phyloP scores from a whole-genome alignment of 2,329 filamentous ascomycete species.

The Aspergillus texensis region DNA sequence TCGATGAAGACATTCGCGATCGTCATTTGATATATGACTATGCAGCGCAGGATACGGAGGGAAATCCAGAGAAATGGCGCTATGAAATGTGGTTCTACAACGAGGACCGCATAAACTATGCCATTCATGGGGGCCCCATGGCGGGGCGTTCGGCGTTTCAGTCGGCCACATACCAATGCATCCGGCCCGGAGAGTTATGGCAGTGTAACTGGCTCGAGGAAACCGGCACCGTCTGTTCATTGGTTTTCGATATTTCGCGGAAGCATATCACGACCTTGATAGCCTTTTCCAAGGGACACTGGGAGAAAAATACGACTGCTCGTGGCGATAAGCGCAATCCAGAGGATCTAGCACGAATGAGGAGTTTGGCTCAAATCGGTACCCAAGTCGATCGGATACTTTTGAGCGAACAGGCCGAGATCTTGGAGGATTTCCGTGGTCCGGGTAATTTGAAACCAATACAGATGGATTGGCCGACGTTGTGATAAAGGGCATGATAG shows the following conservation, averaged over 20 bases:
- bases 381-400: slow-evolving; percentile 54
- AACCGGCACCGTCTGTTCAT: slow-evolving; percentile 59
- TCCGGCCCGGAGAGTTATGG: slow-evolving; percentile 61
- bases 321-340: slow-evolving; percentile 60
- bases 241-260: slow-evolving; percentile 58
- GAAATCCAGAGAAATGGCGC: slow-evolving; percentile 61
- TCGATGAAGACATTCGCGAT: slow-evolving; percentile 56
- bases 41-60: slow-evolving; percentile 49
- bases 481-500: slow-evolving; percentile 21
- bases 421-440: slow-evolving; percentile 55
- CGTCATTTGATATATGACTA: slow-evolving; percentile 63
- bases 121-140: slow-evolving; percentile 64
- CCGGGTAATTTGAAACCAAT: slow-evolving; percentile 53
- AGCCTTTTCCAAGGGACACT: slow-evolving; percentile 59
- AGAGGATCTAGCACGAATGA: slow-evolving; percentile 56
- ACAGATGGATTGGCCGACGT: slow-evolving; percentile 39
- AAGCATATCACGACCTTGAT: slow-evolving; percentile 56
- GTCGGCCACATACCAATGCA: slow-evolving; percentile 59
- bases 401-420: slow-evolving; percentile 57
- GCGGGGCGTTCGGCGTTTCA: slow-evolving; percentile 58
- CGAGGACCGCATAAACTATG: slow-evolving; percentile 58
- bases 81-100: slow-evolving; percentile 66
- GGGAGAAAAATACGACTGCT: slow-evolving; percentile 54
- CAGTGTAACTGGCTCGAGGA: slow-evolving; percentile 65
- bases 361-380: slow-evolving; percentile 55